Percentiles rank a stretch among this genome's conserved stretches.
Conservation (phyloP, 148 eudicot species). For the Amaranthus palmeri region DNA sequence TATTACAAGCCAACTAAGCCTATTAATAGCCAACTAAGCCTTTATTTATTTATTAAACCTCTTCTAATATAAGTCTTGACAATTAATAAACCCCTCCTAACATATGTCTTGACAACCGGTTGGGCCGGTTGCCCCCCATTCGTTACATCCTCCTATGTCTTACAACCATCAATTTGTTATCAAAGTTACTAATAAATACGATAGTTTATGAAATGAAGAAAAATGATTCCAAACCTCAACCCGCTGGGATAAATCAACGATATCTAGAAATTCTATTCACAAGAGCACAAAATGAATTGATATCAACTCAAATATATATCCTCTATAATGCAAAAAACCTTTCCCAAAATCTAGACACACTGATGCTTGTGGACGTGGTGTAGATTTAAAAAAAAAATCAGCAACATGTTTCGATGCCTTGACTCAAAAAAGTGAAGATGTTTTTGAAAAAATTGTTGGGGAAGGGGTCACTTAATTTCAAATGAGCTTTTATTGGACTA, state of each 20-base stretch:
- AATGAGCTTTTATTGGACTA: background rate
- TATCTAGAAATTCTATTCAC: background rate
- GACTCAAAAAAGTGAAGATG: too few species aligned
- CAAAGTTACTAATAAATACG: background rate
- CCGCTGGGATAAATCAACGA: background rate
- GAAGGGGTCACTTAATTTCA: background rate
- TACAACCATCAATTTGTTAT: too few species aligned
- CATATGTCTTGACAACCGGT: too few species aligned
- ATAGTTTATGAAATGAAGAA: background rate
- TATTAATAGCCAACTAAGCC: too few species aligned
- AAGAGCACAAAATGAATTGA: background rate
- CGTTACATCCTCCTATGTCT: too few species aligned
- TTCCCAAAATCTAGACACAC: background rate
- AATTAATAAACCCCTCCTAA: too few species aligned
- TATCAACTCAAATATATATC: background rate
- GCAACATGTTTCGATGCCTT: background rate
- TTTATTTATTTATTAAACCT: too few species aligned
- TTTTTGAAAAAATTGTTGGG: too few species aligned
- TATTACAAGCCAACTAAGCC: too few species aligned
- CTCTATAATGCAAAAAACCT: background rate
- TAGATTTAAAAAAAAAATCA: background rate
- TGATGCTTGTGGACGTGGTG: background rate
- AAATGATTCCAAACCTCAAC: background rate
- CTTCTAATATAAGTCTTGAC: too few species aligned
- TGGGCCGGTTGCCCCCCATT: too few species aligned